Percentiles rank a stretch among this genome's conserved stretches.
Conservation (phyloP, 225 moss, liverwort and hornwort genomes). For the Neckera pumila region DNA sequence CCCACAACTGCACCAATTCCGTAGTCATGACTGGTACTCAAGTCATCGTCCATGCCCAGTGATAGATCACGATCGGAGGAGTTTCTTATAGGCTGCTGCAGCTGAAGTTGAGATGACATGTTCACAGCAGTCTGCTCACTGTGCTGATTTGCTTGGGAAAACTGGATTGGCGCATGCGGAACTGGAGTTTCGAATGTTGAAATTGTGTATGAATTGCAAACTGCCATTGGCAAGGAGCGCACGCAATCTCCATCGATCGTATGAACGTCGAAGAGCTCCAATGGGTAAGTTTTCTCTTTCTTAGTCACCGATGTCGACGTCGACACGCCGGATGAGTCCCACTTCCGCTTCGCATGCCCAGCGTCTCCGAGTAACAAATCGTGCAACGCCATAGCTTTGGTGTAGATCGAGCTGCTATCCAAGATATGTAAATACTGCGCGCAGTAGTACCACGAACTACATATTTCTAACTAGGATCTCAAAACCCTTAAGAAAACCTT, state of each 20-base stretch:
- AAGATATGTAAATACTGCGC: neutral
- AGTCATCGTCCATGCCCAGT: neutral
- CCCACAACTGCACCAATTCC: conserved; percentile 45
- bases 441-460: neutral
- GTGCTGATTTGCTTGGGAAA: neutral
- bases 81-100: neutral
- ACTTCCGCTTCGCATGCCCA: conserved; percentile 12
- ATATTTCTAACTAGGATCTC: neutral
- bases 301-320: neutral
- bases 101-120: neutral
- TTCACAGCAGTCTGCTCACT: neutral
- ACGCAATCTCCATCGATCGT: neutral
- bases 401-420: neutral
- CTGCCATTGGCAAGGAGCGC: neutral
- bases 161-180: neutral
- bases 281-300: conserved; percentile 2
- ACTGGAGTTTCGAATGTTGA: neutral
- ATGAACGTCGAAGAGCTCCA: neutral
- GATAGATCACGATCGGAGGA: neutral
- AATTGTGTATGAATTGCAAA: neutral
- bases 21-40: conserved; percentile 16
- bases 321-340: neutral
- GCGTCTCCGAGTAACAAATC: conserved; percentile 5
- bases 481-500: neutral
- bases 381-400: conserved; percentile 18